Conservation (phyloP, 768 basidiomycete species). For the Leucosporidium yakuticum region DNA sequence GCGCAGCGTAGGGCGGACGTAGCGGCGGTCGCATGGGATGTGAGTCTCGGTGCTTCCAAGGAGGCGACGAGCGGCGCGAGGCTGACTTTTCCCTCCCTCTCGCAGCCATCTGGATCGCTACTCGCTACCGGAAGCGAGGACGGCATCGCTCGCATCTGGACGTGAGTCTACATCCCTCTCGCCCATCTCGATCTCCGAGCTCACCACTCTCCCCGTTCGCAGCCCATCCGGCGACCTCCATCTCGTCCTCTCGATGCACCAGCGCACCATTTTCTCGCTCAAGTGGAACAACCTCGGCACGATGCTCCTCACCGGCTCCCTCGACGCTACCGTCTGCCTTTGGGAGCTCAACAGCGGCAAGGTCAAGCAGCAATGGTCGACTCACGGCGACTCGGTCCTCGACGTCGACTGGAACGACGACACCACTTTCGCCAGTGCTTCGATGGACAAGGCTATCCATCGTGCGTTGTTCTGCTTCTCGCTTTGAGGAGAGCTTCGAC, state of each 20-base stretch:
- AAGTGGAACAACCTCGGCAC: constrained; percentile 38
- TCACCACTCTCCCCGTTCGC: background rate
- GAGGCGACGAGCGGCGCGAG: background rate
- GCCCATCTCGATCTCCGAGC: background rate
- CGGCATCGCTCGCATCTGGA: constrained; percentile 42
- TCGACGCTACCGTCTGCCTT: constrained; percentile 39
- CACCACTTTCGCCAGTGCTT: constrained; percentile 32
- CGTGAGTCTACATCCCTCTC: constrained; percentile 11
- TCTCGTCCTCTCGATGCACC: constrained; percentile 38
- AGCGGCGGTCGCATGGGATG: constrained; percentile 36
- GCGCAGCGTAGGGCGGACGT: constrained; percentile 31
- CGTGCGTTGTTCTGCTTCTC: constrained; percentile 19
- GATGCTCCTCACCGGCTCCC: constrained; percentile 37
- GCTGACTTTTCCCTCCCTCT: background rate
- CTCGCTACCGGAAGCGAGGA: constrained; percentile 41
- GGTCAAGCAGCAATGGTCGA: constrained; percentile 36
- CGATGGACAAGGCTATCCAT: constrained; percentile 35
- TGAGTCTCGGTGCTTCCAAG: constrained; percentile 4
- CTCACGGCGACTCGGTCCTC: constrained; percentile 35
- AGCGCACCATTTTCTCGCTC: constrained; percentile 26
- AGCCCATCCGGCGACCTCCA: constrained; percentile 32
- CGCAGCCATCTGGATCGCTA: constrained; percentile 32
- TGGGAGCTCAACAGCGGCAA: constrained; percentile 39
- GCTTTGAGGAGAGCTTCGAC: background rate
- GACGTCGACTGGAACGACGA: constrained; percentile 39